Percentiles rank a stretch among this genome's conserved stretches.
Conservation (phyloP, 768 basidiomycete genomes). For the Zangia roseola region DNA sequence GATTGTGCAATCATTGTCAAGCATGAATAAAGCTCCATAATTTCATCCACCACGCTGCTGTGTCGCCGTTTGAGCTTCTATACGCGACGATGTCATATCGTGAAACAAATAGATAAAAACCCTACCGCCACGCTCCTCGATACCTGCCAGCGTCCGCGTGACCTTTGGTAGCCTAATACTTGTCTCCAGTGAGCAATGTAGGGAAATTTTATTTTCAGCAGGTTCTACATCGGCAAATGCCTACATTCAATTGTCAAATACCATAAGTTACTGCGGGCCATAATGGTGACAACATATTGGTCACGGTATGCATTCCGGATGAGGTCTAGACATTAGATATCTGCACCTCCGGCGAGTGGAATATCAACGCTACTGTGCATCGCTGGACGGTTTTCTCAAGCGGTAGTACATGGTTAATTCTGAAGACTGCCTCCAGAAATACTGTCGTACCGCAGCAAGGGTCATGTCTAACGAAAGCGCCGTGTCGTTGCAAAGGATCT, state of each 20-base stretch:
- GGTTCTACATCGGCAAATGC: not conserved
- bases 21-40: slow-evolving; percentile 10
- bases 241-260: slow-evolving; percentile 17
- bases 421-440: slow-evolving; percentile 74
- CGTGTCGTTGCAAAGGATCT: slow-evolving; percentile 87
- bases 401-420: slow-evolving; percentile 82
- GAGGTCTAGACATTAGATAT: not conserved
- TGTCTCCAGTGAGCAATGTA: no score
- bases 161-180: no score
- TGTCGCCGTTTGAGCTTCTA: not conserved
- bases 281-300: not conserved
- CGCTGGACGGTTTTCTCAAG: slow-evolving; percentile 31
- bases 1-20: slow-evolving; percentile 65
- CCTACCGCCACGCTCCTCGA: no score
- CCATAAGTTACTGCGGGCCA: slow-evolving; percentile 16
- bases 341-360: not conserved
- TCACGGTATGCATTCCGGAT: not conserved
- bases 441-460: slow-evolving; percentile 87
- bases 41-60: not conserved
- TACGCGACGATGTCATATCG: not conserved
- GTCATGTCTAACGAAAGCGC: slow-evolving; percentile 85
- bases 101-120: not conserved
- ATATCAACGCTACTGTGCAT: slow-evolving; percentile 3
- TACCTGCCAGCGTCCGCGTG: no score
- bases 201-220: no score